Base-by-base conservation (phyloP, 129 eudicot genomes). In the Escallonia herrerae region DNA sequence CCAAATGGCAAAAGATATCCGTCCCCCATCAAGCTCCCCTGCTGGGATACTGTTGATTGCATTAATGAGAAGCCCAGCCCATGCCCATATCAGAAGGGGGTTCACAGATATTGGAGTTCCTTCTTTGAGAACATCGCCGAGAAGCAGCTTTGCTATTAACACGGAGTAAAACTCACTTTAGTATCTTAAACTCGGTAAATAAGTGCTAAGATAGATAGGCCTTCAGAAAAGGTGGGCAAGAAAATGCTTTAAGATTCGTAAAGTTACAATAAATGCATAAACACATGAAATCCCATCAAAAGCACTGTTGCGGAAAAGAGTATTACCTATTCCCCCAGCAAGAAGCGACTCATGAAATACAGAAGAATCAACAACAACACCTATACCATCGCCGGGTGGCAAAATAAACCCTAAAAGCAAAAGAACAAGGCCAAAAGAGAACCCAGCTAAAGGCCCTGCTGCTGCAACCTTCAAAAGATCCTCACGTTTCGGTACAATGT, bases 391-490 rank as follows among this genome's bases (percentile, higher is more conserved):
- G 55, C 76, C 37, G 4, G 99, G 99, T 9, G 99, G 99, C 72
- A 94, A 74, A 69, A 80, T 63, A 67, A 94, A 89, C 37, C 99
- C 99, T 65, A 82, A 59, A n/a, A 94, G 93, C 76, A 94, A 64
- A 68, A 94, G 99, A 62, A 78, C 56, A 7, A 89, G 69, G 7
- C 99, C 97, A 78, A 94, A 59, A 45, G 88, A 77, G 82, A 83
- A 94, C n/a, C 99, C 99, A 1, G 99, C 99, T 56, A 80, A 70
- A 56, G 99, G 99, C 64, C 99, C 99, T 49, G 99, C 97, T n/a
- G 84, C 84, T 71, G 97, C 95, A 60, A 94, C 82, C 77, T 94
- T 94, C 33, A 94, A 87, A 77, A 94, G 99, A 74, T 78, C 95
- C 69, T 94, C 86, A 40, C 99, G 96, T 42, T 80, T 89, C 56